A percentile compares a stretch with the other conserved stretches of the same genome.
Conservation (phyloP, 2,329 filamentous ascomycete species). For the Ceratocystis lukuohia region DNA sequence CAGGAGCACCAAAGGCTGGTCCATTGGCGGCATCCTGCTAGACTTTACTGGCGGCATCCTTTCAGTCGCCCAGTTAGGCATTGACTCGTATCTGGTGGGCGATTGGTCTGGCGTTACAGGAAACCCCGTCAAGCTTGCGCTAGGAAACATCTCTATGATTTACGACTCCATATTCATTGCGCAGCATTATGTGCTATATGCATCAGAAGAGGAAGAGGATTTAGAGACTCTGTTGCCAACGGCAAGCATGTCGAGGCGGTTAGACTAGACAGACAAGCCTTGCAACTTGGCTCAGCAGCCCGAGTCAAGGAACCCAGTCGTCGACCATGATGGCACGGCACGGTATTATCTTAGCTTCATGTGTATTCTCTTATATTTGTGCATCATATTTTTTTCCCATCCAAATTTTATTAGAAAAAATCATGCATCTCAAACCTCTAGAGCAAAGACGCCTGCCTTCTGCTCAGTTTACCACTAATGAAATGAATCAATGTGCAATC, state of each 20-base stretch:
- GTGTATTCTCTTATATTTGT: not conserved
- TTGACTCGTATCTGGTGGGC: conserved; percentile 71
- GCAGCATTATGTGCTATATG: conserved; percentile 79
- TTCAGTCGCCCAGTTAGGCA: conserved; percentile 64
- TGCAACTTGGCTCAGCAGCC: not conserved
- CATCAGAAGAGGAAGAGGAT: conserved; percentile 20
- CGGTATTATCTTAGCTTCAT: not conserved
- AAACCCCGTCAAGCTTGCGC: conserved; percentile 78
- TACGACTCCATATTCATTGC: conserved; percentile 78
- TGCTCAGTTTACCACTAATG: too few species aligned
- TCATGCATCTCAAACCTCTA: not conserved
- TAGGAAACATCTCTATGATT: conserved; percentile 72
- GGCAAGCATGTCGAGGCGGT: conserved; percentile 23
- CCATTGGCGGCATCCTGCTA: conserved; percentile 68
- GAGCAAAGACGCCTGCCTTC: too few species aligned
- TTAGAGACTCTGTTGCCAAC: conserved; percentile 24
- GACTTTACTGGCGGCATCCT: conserved; percentile 72
- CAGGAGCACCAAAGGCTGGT: conserved; percentile 77
- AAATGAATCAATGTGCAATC: not conserved
- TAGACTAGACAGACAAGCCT: conserved; percentile 17
- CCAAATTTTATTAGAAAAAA: not conserved
- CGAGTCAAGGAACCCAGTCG: not conserved
- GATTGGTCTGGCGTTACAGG: conserved; percentile 88
- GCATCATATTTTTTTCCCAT: not conserved
- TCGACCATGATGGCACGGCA: too few species aligned